phyloP scores from a whole-genome alignment of 495 filamentous ascomycete genomes.

The Penicillium coprophilum region DNA sequence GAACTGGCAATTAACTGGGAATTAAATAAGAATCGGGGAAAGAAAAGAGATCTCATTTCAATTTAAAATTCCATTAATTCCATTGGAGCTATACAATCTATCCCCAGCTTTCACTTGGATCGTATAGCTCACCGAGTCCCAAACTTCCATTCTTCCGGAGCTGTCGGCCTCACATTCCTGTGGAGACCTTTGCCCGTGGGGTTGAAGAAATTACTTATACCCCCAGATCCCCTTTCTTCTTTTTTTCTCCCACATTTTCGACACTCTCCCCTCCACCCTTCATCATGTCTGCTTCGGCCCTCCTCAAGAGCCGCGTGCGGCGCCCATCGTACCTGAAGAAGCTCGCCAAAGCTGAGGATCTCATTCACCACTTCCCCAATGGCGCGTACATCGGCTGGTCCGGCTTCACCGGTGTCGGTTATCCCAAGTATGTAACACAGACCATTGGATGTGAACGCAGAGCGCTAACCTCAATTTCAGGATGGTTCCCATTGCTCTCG shows the following conservation, averaged over 20 bases:
- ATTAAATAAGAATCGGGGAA: background rate
- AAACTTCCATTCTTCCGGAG: conserved; percentile 25
- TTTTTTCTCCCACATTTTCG: conserved; percentile 4
- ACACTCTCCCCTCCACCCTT: conserved; percentile 14
- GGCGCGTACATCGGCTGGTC: conserved; percentile 84
- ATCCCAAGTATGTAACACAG: conserved; percentile 68
- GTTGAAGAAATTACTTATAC: conserved; percentile 29
- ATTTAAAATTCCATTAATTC: background rate
- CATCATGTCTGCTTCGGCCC: conserved; percentile 62
- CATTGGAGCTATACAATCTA: background rate
- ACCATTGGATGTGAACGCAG: background rate
- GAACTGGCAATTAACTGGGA: background rate
- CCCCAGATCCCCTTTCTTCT: conserved; percentile 16
- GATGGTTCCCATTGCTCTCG: conserved; percentile 79
- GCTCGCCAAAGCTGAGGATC: conserved; percentile 73
- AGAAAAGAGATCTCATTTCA: background rate
- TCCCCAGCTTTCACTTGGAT: no score
- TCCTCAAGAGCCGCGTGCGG: conserved; percentile 70
- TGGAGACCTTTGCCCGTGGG: conserved; percentile 17
- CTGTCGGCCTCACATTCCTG: conserved; percentile 1
- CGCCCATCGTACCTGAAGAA: conserved; percentile 78
- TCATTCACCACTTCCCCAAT: conserved; percentile 78
- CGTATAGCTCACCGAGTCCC: no score
- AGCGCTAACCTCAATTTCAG: conserved; percentile 38
- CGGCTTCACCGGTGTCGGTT: conserved; percentile 89